Conservation (phyloP, 164 flowering plant species). For the Saururus chinensis region DNA sequence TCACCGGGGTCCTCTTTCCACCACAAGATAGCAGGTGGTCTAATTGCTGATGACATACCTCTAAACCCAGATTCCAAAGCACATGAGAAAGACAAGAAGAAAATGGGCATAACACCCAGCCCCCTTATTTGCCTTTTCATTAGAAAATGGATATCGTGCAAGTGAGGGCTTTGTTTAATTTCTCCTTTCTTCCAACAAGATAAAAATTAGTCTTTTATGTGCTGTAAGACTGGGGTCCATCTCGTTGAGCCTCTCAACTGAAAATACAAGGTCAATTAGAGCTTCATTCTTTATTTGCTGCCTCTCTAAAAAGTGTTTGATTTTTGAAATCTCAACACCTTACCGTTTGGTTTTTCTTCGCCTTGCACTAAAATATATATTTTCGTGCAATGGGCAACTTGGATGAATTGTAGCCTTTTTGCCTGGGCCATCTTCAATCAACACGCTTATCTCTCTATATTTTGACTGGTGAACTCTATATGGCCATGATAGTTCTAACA, state of each 20-base stretch:
- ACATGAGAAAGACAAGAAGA: background rate
- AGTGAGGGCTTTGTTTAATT: background rate
- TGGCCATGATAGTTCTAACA: background rate
- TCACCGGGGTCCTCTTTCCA: background rate
- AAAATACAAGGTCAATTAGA: background rate
- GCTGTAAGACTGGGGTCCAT: background rate
- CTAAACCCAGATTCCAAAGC: background rate
- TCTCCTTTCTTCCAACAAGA: background rate
- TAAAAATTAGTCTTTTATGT: background rate
- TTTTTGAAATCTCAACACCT: conserved; percentile 3
- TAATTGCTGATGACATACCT: conserved; percentile 2
- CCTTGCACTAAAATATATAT: background rate
- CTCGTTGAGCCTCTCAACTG: background rate
- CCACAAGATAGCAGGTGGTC: conserved; percentile 1
- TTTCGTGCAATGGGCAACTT: background rate
- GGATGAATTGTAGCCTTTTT: background rate
- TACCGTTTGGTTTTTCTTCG: conserved; percentile 1
- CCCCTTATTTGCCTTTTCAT: background rate
- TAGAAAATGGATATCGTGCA: conserved; percentile 1
- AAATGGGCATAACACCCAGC: background rate
- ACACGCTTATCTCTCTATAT: background rate
- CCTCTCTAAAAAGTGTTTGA: conserved; percentile 1
- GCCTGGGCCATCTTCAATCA: background rate
- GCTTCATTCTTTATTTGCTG: background rate
- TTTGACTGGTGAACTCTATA: background rate